These are phyloP conservation scores for Fomitopsis palustris DNA, from an alignment of 1,284 basidiomycete species.

Conservation along the genomic window DNA sequence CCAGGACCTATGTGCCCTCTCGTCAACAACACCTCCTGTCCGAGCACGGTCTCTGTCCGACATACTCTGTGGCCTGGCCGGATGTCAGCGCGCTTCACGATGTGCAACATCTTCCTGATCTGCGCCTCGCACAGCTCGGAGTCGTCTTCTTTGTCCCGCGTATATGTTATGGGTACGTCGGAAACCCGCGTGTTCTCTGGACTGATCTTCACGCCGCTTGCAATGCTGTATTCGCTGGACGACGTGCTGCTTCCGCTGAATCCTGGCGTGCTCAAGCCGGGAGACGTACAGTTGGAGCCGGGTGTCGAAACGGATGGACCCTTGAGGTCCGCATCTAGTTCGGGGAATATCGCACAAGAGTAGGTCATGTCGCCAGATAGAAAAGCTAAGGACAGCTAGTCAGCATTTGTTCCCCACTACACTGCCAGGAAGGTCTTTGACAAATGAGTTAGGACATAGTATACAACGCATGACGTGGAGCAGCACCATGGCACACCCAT, in stretches of 20 bases:
- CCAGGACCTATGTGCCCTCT: slow-evolving; percentile 37
- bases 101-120: slow-evolving; percentile 57
- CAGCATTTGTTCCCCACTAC: too few species aligned
- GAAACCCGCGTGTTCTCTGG: not conserved
- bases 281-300: not conserved
- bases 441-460: too few species aligned
- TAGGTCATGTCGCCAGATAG: slow-evolving; percentile 80
- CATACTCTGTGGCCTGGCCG: slow-evolving; percentile 55
- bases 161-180: not conserved
- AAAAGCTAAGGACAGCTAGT: slow-evolving; percentile 41
- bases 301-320: not conserved
- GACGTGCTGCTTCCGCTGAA: not conserved
- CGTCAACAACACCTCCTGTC: not conserved
- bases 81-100: slow-evolving; percentile 52
- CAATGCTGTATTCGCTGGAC: not conserved
- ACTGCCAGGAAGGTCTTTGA: too few species aligned
- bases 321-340: slow-evolving; percentile 59
- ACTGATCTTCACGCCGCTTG: not conserved
- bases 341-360: slow-evolving; percentile 70
- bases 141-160: slow-evolving; percentile 12
- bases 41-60: not conserved
- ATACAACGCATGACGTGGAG: too few species aligned
- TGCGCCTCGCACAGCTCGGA: slow-evolving; percentile 69
- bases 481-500: too few species aligned
- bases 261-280: not conserved